Base-by-base conservation (phyloP, 257 asterid species). In the Perilla frutescens region DNA sequence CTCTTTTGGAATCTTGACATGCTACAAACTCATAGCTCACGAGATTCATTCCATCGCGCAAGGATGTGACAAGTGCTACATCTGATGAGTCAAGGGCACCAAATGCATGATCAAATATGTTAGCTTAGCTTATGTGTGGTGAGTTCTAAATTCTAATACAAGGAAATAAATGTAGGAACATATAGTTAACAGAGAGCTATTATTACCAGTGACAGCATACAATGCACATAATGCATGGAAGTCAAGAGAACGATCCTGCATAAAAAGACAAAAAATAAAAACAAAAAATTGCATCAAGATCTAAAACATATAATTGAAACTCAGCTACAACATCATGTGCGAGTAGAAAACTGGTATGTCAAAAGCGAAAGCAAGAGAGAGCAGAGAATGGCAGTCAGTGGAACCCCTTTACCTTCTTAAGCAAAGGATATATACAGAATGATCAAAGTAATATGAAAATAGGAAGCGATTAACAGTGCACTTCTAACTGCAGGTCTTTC, bases 21-120 rank as follows among this genome's bases (percentile, higher is more conserved):
- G 99, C 97, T 82, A 94, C 99, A 78, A 88, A 94, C 89, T 94
- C 99, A 82, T 94, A 92, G 88, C 99, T 94, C 73, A 94, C 99
- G 3, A 94, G 99, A 79, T 94, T 94, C 99, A 94, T 94, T 72
- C 99, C 99, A 79, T 94, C 99, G 73, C 98, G 82, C 88, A 94
- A 79, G 65, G 99, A 94, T 20, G 98, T 94, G 76, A 94, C 97
- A 68, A 94, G 95, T 64, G 99, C 97, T 74, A 94, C 85, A 81
- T 94, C 99, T 94, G 95, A 78, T 58, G 67, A 84, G 66, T 64
- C 65, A 76, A 72, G 77, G 80, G 70, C 31, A 77, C 20, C 59
- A 60, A 32, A 76, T 67, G 26, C 1, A 20, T 20, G 26, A 20
- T 20, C 26, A 20, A 20, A 20, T 20, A 20, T 20, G 26, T 20